Evolutionary conservation across 208 protist genomes (phyloP), one percentile per base, ranked within the genome.

Genomic region (Wallacemonas collosoma): DNA sequence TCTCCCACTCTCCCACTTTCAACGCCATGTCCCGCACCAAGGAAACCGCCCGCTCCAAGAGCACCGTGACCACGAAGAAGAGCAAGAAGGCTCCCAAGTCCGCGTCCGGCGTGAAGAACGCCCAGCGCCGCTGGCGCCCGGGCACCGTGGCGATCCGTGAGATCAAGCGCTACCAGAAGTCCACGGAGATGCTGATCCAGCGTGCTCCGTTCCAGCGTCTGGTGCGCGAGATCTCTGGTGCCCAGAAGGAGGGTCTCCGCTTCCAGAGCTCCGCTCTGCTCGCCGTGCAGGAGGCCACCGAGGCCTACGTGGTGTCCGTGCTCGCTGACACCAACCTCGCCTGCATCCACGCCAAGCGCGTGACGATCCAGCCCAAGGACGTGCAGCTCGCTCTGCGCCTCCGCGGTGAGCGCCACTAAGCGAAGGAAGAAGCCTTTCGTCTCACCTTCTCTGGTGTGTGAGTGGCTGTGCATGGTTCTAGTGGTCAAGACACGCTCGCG

Each of bases 91-190:
- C 98, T 35, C 90, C 94, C 72, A 98, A 98, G 90, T 94, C 90
- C 45, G 63, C 79, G 44, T 82, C 96, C 40, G 98, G 98, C 73
- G 83, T 99, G 56, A 99, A 99, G 93, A 98, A 98, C 90, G 94
- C 98, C 53, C 98, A 99, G 77, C 81, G 98, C 71, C 82, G 79
- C 77, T 99, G 96, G 94, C 85, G 97, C 73, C 98, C 98, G 68
- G 98, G 98, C 77, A 99, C 98, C 17, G 98, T 99, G 43, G 98
- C 98, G 44, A 93, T 99, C 62, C 90, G 98, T 82, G 98, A 99
- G 89, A 99, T 99, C 87, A 84, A 96, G 68, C 79, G 75, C 58
- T 94, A 88, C 86, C 89, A 94, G 82, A 89, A 90, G 78, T 82
- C 75, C 67, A 96, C 91, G 39, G 89, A 96, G 72, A 89, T 97